These are phyloP conservation scores for Halophytophthora batemanensis DNA, from an alignment of 352 stramenopile species.

Conservation along the genomic window DNA sequence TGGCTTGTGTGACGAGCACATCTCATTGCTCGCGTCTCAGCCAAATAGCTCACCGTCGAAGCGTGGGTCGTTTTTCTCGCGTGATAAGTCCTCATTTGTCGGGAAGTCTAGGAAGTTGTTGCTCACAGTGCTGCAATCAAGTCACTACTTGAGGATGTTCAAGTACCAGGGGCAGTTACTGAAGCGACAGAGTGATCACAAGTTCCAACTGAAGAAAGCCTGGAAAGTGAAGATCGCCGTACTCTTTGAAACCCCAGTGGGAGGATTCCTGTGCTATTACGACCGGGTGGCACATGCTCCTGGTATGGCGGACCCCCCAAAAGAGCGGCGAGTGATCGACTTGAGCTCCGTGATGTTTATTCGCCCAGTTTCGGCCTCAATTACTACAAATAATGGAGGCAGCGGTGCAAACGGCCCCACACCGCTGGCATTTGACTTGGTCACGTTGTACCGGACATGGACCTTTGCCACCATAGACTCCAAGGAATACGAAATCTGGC, in stretches of 20 bases:
- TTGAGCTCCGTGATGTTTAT: slow-evolving; percentile 65
- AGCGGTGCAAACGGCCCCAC: slow-evolving; percentile 1
- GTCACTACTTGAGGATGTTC: slow-evolving; percentile 50
- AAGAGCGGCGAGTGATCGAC: slow-evolving; percentile 64
- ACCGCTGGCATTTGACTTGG: slow-evolving; percentile 54
- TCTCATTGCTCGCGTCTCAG: slow-evolving; percentile 14
- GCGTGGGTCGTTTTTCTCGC: slow-evolving; percentile 22
- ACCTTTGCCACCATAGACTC: slow-evolving; percentile 52
- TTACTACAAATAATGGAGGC: slow-evolving; percentile 1
- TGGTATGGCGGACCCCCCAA: slow-evolving; percentile 41
- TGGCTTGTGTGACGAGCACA: slow-evolving; percentile 36
- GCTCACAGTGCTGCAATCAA: slow-evolving; percentile 30
- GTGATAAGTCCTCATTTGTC: slow-evolving; percentile 22
- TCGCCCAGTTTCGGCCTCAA: slow-evolving; percentile 37
- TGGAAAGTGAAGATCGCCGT: slow-evolving; percentile 58
- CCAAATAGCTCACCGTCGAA: slow-evolving; percentile 31
- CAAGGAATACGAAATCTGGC: slow-evolving; percentile 56
- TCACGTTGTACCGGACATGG: slow-evolving; percentile 74
- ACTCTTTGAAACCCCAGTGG: slow-evolving; percentile 60
- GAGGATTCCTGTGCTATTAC: slow-evolving; percentile 71
- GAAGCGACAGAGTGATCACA: slow-evolving; percentile 42
- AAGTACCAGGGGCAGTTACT: slow-evolving; percentile 56
- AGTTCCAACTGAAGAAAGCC: slow-evolving; percentile 53
- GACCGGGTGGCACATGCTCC: slow-evolving; percentile 66
- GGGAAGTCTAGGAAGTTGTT: slow-evolving; percentile 14